Evolutionary conservation across 495 filamentous ascomycete genomes (phyloP), one percentile per base, ranked within the genome.

Genomic region (Penicillium coffeae): DNA sequence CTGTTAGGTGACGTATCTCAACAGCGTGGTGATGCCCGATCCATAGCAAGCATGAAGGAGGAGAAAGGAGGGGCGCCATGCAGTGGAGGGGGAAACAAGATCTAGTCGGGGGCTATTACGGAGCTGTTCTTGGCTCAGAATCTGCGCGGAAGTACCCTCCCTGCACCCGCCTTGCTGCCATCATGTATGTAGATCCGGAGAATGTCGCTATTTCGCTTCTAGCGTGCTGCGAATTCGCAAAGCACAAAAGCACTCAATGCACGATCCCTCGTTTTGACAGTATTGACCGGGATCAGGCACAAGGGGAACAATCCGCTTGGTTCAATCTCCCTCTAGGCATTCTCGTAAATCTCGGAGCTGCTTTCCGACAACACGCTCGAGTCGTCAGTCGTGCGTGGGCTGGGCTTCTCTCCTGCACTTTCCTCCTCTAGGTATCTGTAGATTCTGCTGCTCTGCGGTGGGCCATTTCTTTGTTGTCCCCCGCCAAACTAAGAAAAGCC

Each of bases 1-100:
- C 47, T 64, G 13, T 60, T 49, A 84, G 81, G 72, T 85, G 25
- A 76, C 77, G 44, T 81, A 78, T 65, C 69, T 85, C 30, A 85
- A 85, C 50, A 76, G 72, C 50, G 71, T 82, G 20, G 79, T 84
- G 47, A 84, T 81, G 83, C 84, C 84, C 18, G 84, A 88, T 62
- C 51, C 44, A 33, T 64, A 52, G 48, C 8, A 8, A n/a, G 22
- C 39, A 33, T 45, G 15, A n/a, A 38, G 15, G 35, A 40, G 5
- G 9, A 40, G 12, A 21, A 6, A 19, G 8, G n/a, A n/a, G n/a
- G n/a, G n/a, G n/a, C n/a, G n/a, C n/a, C n/a, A n/a, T n/a, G n/a
- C n/a, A n/a, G n/a, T n/a, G n/a, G n/a, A n/a, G n/a, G n/a, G n/a
- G n/a, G n/a, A n/a, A n/a, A n/a, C n/a, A n/a, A n/a, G n/a, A n/a